Evolutionary conservation across 306 rosid genomes (phyloP), one percentile per base, ranked within the genome.

Genomic region (Gastrolobium bilobum): DNA sequence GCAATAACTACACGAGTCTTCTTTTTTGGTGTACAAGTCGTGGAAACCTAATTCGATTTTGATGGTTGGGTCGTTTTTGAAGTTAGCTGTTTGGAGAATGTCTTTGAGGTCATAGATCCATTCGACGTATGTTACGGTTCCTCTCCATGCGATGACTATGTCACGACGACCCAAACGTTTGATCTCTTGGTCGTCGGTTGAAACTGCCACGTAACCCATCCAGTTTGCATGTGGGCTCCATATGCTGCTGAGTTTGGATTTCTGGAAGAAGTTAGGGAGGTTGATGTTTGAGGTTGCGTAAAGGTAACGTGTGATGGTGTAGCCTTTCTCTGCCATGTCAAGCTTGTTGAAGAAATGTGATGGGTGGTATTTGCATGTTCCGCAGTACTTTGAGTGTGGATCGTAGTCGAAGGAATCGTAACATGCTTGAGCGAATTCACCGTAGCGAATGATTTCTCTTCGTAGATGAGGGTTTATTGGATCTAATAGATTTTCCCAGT

Each of bases 211-310:
- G 43, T 85, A 92, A 0, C 94, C 97, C 89, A 92, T 90, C 97
- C 97, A 92, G 59, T 92, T 92, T 2, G 97, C 97, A 9, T 90
- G 90, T 9, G 79, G 72, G 83, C 93, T 88, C 97, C 94, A 92
- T 0, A 90, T 87, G 73, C 77, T 71, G 71, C 81, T 6, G 10
- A 81, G 53, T 26, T 56, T 85, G 3, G 94, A 84, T 9, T 85
- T 87, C 13, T 92, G 86, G 53, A 92, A 90, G 88, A 92, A 92
- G 42, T 92, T 90, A 0, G 97, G 97, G 34, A 92, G 91, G 73
- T 92, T 92, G 65, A 92, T 83, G 74, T 92, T 88, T 4, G 94
- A 92, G 3, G 97, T 92, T 5, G 94, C 94, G 29, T 92, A 92
- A 60, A 92, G 87, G 46, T 92, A 92, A 3, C 93, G 82, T 5